Conservation (phyloP, 2,329 filamentous ascomycete species). For the Xylaria sp. region DNA sequence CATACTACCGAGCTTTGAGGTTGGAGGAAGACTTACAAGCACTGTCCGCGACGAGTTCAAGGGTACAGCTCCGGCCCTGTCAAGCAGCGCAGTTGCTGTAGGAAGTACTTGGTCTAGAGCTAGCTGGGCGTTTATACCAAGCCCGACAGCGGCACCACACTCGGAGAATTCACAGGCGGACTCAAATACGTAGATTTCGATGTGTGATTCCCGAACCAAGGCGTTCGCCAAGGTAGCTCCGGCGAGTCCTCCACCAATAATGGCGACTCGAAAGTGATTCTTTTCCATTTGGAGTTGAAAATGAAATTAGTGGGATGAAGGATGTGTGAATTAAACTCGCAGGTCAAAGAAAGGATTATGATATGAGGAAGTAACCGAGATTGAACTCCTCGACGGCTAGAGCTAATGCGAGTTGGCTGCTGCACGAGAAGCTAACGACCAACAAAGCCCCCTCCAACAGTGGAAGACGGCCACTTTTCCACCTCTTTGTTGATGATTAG, state of each 20-base stretch:
- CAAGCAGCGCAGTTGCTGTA: slow-evolving; percentile 15
- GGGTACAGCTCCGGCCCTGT: slow-evolving; percentile 26
- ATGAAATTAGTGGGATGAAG: no score
- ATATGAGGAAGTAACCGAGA: no score
- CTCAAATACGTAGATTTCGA: slow-evolving; percentile 32
- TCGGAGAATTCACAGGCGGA: slow-evolving; percentile 34
- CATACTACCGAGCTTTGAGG: neutral
- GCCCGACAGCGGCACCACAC: slow-evolving; percentile 33
- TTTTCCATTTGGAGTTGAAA: neutral
- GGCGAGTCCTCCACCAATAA: slow-evolving; percentile 36
- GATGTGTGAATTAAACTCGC: no score
- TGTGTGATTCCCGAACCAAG: slow-evolving; percentile 6
- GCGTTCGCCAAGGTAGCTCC: slow-evolving; percentile 34
- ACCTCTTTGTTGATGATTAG: no score
- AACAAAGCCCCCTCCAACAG: no score
- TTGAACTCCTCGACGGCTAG: no score
- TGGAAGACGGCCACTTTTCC: no score
- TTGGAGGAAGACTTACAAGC: neutral
- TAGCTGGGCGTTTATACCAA: slow-evolving; percentile 24
- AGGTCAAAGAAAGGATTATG: no score
- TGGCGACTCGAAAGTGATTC: slow-evolving; percentile 20
- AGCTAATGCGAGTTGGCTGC: no score
- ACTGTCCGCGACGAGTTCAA: slow-evolving; percentile 22
- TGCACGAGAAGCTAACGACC: no score
- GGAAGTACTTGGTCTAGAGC: slow-evolving; percentile 24